Evolutionary conservation across 257 asterid genomes (phyloP).

Genomic region (Petunia secreta): DNA sequence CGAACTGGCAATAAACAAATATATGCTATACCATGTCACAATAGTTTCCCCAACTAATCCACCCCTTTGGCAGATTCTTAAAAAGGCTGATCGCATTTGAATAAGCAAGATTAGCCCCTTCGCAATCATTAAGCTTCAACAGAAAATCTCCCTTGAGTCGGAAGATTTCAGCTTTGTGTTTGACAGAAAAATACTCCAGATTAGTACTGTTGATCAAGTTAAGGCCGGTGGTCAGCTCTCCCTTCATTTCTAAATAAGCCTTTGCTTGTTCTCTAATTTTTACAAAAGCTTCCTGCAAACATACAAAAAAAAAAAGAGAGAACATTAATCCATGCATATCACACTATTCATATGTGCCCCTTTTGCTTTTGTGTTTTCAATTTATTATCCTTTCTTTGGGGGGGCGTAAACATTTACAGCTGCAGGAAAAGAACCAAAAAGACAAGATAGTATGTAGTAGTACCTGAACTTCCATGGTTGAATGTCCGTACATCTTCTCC

Average conservation of each 20-base stretch:
- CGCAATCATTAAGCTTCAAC: conserved; percentile 89
- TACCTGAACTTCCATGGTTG: conserved; percentile 99
- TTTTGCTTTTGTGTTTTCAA: not conserved
- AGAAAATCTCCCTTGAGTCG: conserved; percentile 96
- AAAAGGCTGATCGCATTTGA: conserved; percentile 85
- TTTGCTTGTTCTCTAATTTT: conserved; percentile 98
- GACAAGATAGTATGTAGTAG: conserved; percentile 11
- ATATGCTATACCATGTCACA: conserved; percentile 94
- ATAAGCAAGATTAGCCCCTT: conserved; percentile 96
- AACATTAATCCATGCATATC: conserved; percentile 11
- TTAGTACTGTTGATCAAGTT: conserved; percentile 94
- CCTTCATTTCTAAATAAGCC: conserved; percentile 97
- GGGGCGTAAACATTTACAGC: not conserved
- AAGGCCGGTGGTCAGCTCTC: conserved; percentile 94
- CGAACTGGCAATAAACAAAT: conserved; percentile 16
- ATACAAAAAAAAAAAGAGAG: conserved; percentile 11
- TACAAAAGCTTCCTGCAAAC: conserved; percentile 92
- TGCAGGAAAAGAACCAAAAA: conserved; percentile 23
- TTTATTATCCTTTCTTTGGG: not conserved
- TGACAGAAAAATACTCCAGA: conserved; percentile 90
- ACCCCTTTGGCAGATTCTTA: conserved; percentile 97
- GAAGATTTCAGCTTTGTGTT: conserved; percentile 93
- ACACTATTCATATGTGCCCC: not conserved
- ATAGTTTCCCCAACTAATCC: conserved; percentile 99
- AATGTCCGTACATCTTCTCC: conserved; percentile 98